A percentile compares a stretch with the other conserved stretches of the same genome.
Conservation (phyloP, 371 early-diverging fungal genomes). For the Mortierella sp. region DNA sequence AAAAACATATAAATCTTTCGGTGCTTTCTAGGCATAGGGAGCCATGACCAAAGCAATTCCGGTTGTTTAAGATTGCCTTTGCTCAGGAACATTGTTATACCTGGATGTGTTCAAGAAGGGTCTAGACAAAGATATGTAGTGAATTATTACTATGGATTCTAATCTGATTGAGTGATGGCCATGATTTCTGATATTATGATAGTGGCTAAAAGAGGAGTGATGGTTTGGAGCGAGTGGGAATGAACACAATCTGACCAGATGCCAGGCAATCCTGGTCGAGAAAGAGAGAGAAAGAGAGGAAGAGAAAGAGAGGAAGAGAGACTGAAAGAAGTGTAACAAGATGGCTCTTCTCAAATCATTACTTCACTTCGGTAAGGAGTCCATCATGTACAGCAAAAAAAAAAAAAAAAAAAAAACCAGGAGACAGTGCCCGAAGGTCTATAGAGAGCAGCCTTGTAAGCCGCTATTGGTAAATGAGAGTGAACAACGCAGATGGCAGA, state of each 20-base stretch:
- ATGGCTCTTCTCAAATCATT: conserved; percentile 2
- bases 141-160: neutral
- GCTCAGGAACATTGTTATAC: neutral
- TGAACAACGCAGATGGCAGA: neutral
- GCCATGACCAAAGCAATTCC: neutral
- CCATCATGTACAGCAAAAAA: neutral
- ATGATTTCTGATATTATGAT: neutral
- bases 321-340: neutral
- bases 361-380: conserved; percentile 1
- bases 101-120: neutral
- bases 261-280: neutral
- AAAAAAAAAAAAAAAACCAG: conserved; percentile 4
- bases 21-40: neutral
- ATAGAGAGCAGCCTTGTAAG: neutral
- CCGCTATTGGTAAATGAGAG: neutral
- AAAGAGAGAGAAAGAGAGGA: neutral
- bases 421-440: neutral
- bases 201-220: neutral
- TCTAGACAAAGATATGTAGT: neutral
- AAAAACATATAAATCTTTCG: neutral
- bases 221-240: neutral
- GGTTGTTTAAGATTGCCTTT: neutral
- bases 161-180: neutral
- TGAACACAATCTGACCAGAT: neutral
- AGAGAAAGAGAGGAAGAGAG: neutral